A percentile compares a stretch with the other conserved stretches of the same genome.
These are phyloP conservation scores for Stagonosporopsis tanaceti DNA, from an alignment of 2,329 filamentous ascomycete genomes.

Conservation along the genomic window DNA sequence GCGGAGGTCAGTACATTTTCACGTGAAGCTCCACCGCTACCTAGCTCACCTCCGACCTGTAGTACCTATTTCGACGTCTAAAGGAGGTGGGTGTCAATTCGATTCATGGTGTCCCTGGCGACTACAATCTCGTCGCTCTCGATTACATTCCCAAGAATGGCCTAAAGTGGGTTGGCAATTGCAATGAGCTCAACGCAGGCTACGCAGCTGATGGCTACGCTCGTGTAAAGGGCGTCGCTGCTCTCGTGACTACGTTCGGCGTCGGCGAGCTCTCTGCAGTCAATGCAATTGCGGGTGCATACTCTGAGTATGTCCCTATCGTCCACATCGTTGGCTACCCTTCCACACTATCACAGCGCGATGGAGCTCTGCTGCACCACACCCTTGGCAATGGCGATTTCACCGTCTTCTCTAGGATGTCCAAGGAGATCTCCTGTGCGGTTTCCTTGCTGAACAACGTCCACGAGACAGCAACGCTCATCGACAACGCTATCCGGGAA, in stretches of 20 bases:
- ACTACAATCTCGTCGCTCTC: constrained; percentile 59
- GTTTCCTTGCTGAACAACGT: constrained; percentile 75
- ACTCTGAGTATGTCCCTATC: constrained; percentile 57
- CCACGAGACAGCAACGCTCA: constrained; percentile 73
- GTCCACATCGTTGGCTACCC: constrained; percentile 59
- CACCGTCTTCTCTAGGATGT: constrained; percentile 84
- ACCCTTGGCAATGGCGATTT: constrained; percentile 70
- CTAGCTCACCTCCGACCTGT: constrained; percentile 3
- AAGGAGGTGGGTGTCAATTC: constrained; percentile 54
- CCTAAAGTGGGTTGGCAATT: constrained; percentile 67
- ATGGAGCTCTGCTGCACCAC: constrained; percentile 56
- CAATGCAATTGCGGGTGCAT: constrained; percentile 58
- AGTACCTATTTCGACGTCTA: constrained; percentile 53
- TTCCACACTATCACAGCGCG: constrained; percentile 51
- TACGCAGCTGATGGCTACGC: constrained; percentile 59
- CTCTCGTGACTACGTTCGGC: constrained; percentile 58
- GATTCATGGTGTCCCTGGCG: constrained; percentile 57
- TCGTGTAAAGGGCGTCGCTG: constrained; percentile 55
- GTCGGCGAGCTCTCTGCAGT: constrained; percentile 59
- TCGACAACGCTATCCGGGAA: constrained; percentile 78
- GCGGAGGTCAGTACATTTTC: constrained; percentile 56
- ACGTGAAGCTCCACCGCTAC: constrained; percentile 6
- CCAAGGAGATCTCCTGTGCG: constrained; percentile 72
- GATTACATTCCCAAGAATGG: constrained; percentile 65
- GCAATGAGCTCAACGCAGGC: constrained; percentile 67